Percentiles rank a stretch among this genome's conserved stretches.
Conservation (phyloP, 768 basidiomycete genomes). For the Termitomyces eurrhizus region DNA sequence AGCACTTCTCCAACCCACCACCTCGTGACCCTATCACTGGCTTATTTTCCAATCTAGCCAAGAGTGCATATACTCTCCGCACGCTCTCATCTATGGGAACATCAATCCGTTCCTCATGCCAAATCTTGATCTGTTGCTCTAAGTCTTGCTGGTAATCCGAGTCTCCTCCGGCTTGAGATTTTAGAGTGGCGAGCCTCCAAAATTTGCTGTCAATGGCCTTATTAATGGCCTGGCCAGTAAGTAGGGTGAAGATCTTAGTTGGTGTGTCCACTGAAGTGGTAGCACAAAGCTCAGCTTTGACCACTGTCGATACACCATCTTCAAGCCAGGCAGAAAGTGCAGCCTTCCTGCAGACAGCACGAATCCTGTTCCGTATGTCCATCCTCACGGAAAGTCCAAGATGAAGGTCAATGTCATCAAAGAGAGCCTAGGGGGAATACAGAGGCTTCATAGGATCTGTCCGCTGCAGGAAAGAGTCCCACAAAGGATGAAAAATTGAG, state of each 20-base stretch:
- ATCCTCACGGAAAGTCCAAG: conserved; percentile 51
- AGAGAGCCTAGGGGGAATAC: conserved; percentile 92
- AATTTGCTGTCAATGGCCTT: conserved; percentile 72
- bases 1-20: conserved; percentile 45
- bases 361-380: conserved; percentile 60
- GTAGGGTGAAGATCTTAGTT: conserved; percentile 62
- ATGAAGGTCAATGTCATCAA: conserved; percentile 75
- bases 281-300: conserved; percentile 62
- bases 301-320: conserved; percentile 58
- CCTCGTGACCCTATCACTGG: conserved; percentile 52
- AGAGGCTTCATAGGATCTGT: conserved; percentile 69
- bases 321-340: conserved; percentile 86
- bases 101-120: too few relatives aligned
- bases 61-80: conserved; percentile 70
- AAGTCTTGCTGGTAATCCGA: too few relatives aligned
- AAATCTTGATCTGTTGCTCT: too few relatives aligned
- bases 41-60: conserved; percentile 68
- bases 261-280: conserved; percentile 40
- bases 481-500: conserved; percentile 80
- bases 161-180: conserved; percentile 51
- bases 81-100: too few relatives aligned
- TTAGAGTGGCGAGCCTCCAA: conserved; percentile 81
- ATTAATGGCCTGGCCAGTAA: conserved; percentile 83
- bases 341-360: conserved; percentile 66
- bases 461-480: conserved; percentile 63